Base-by-base conservation (phyloP, 129 eudicot genomes). In the Arctium minus region DNA sequence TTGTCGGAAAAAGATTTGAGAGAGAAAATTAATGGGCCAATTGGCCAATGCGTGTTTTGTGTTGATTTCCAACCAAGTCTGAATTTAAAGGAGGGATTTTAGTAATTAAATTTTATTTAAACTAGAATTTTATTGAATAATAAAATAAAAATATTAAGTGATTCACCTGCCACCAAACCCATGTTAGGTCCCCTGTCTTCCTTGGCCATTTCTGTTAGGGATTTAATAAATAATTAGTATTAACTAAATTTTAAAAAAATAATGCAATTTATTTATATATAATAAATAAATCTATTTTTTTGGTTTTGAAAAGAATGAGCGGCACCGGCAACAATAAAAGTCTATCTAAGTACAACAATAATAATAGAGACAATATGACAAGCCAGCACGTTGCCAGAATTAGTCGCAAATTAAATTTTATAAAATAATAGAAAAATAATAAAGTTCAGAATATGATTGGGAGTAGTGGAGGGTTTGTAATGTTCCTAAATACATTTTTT, bases 371-470 rank as follows among this genome's bases (percentile, higher is more conserved):
- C 80, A 77, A 77, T 75, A 82, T 86, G 89, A 86, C 86, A 79
- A 81, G 86, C 84, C 86, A 82, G 89, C 89, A 86, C 86, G 86
- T 86, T 86, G 86, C 83, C 83, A 77, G 86, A 77, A 81, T 79
- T 62, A 40, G 50, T 65, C 48, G 42, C 53, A 37, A 33, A 79
- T 29, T 62, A 29, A 37, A 12, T 22, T 79, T 78, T 30, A 31
- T 33, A 39, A 39, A 79, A 84, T 72, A 32, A 72, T 36, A 1
- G 62, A 37, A 53, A 11, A 11, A 56, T 17, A 4, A 60, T 32
- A 80, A 70, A 60, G 46, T 74, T 48, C 56, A 35, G 46, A 33
- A 82, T 76, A 65, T 79, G 67, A 40, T 36, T 74, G 38, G 62
- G 12, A 53, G 70, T 72, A 84, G 87, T 84, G 87, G 87, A 84